A percentile compares a stretch with the other conserved stretches of the same genome.
phyloP scores from a whole-genome alignment of 768 basidiomycete genomes.

The Amanita pallidorosea region DNA sequence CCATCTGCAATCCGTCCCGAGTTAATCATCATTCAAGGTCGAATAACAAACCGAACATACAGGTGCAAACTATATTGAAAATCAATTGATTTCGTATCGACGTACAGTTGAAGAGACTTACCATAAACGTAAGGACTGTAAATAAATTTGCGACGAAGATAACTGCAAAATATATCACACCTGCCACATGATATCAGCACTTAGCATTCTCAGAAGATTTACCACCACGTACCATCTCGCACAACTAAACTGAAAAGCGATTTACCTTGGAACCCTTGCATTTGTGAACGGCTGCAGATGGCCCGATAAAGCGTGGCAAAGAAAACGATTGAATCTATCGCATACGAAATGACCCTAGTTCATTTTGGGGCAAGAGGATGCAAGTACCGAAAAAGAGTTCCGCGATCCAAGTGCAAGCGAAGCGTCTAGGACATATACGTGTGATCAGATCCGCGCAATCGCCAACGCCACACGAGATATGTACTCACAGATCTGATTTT shows the following conservation, averaged over 20 bases:
- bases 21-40: not conserved
- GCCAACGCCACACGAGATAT: not conserved
- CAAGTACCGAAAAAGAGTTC: conserved; percentile 22
- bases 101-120: conserved; percentile 8
- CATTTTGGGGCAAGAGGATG: not conserved
- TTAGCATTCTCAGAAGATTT: not conserved
- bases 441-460: not conserved
- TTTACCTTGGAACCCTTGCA: conserved; percentile 7
- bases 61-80: conserved; percentile 16
- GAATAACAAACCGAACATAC: conserved; percentile 8
- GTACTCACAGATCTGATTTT: conserved; percentile 15
- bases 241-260: conserved; percentile 20
- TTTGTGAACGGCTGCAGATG: conserved; percentile 8
- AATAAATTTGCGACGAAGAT: conserved; percentile 22
- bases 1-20: conserved; percentile 11
- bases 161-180: conserved; percentile 22
- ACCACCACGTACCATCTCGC: conserved; percentile 19
- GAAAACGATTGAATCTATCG: conserved; percentile 21
- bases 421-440: conserved; percentile 13
- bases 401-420: conserved; percentile 26
- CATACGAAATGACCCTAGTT: not conserved
- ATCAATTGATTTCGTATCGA: not conserved
- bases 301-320: conserved; percentile 20
- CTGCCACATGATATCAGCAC: conserved; percentile 9
- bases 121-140: conserved; percentile 22